These are phyloP conservation scores for Panaeolus papilionaceus DNA, from an alignment of 768 basidiomycete genomes.

Conservation along the genomic window DNA sequence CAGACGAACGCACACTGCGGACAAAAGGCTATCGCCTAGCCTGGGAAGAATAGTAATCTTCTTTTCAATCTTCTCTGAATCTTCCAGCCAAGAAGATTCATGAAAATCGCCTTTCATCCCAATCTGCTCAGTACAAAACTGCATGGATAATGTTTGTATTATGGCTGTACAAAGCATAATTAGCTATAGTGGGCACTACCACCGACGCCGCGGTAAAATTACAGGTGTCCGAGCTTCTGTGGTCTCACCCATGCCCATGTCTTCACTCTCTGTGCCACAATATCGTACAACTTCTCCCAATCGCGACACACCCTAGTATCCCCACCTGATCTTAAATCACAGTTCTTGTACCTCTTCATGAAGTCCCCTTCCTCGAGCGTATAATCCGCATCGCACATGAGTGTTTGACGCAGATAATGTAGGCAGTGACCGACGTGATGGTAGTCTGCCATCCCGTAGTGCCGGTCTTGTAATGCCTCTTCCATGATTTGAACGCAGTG, in stretches of 20 bases:
- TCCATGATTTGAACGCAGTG: constrained; percentile 34
- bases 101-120: no score
- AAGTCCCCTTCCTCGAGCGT: constrained; percentile 42
- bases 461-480: constrained; percentile 26
- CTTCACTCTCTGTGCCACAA: background rate
- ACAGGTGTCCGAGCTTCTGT: background rate
- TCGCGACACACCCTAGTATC: constrained; percentile 20
- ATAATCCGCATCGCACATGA: constrained; percentile 39
- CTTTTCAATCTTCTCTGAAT: no score
- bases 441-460: constrained; percentile 19
- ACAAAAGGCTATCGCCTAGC: no score
- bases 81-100: no score
- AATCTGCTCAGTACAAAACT: no score
- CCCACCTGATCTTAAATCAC: constrained; percentile 26
- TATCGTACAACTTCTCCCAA: constrained; percentile 14
- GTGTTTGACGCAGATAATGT: constrained; percentile 40
- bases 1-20: no score
- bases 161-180: no score
- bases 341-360: constrained; percentile 27
- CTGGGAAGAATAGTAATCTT: no score
- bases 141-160: no score
- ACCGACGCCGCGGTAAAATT: background rate
- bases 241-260: background rate
- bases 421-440: constrained; percentile 40
- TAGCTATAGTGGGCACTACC: no score